A percentile compares a stretch with the other conserved stretches of the same genome.
These are phyloP conservation scores for Nemophila menziesii DNA, from an alignment of 257 asterid species.

Conservation along the genomic window DNA sequence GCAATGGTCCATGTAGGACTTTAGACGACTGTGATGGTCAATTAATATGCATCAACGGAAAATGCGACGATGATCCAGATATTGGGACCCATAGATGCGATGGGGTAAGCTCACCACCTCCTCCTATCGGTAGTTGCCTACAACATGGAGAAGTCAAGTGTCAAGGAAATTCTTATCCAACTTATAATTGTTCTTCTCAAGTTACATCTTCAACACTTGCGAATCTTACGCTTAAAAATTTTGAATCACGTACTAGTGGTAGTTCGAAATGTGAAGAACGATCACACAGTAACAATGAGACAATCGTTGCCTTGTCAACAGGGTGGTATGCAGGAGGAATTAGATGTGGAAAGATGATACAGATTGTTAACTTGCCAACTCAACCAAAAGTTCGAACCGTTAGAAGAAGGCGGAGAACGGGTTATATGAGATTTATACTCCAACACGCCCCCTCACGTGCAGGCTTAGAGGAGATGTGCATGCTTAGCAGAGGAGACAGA, in stretches of 20 bases:
- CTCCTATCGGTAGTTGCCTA: conserved; percentile 11
- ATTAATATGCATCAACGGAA: conserved; percentile 20
- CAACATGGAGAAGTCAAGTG: conserved; percentile 22
- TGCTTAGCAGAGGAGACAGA: too few species aligned
- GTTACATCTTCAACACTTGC: conserved; percentile 25
- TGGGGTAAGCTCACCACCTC: background rate
- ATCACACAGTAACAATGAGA: conserved; percentile 21
- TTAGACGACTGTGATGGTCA: conserved; percentile 22
- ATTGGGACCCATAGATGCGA: conserved; percentile 16
- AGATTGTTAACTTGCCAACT: too few species aligned
- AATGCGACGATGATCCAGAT: conserved; percentile 26
- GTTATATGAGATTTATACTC: too few species aligned
- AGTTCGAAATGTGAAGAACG: conserved; percentile 25
- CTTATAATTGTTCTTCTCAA: conserved; percentile 29
- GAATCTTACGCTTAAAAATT: conserved; percentile 28
- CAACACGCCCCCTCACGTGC: too few species aligned
- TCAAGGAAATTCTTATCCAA: conserved; percentile 6
- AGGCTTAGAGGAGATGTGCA: too few species aligned
- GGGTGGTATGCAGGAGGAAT: conserved; percentile 27
- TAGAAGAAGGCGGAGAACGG: too few species aligned
- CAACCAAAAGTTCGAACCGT: too few species aligned
- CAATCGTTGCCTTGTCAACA: conserved; percentile 37
- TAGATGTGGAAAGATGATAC: conserved; percentile 22
- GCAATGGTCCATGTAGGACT: conserved; percentile 17
- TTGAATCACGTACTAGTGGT: conserved; percentile 25